Evolutionary conservation across 192 early-diverging fungal genomes (phyloP), one percentile per base, ranked within the genome.

Genomic region (Obelidium mucronatum): DNA sequence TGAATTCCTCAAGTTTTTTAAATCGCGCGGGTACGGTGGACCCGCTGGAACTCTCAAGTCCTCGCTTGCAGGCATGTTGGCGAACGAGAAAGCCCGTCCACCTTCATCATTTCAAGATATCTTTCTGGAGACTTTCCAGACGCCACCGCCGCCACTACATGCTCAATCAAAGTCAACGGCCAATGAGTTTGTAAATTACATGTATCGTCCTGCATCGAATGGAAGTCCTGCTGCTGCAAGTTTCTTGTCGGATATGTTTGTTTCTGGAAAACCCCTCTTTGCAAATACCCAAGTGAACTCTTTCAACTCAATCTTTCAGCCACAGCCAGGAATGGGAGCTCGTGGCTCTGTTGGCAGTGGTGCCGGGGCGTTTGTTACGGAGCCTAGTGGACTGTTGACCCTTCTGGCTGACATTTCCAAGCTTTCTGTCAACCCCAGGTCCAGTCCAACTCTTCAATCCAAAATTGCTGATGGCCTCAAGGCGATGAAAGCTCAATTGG

Each of bases 141-240:
- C 40, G n/a, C 4, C 63, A 22, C 5, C 31, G 17, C 5, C 39
- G 11, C 26, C 17, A 15, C n/a, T n/a, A n/a, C n/a, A n/a, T n/a
- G 63, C 19, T 19, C 17, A 37, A 39, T 40, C 62, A 30, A 13
- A 24, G 40, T 22, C 66, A 22, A 13, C 61, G 24, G 11, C 36
- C 36, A 8, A 6, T 37, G 39, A 28, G 4, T 67, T 67, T 34
- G 40, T 67, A 0, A 51, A 40, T 28, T 67, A 67, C 48, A 30
- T 67, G 24, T 28, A 51, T 15, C 66, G 66, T 24, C 13, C 42
- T 24, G 66, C 66, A 22, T 67, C 66, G 8, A 51, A 13, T 26
- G 66, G 66, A 3, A 67, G 34, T 42, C 26, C 40, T 6, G 31
- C 39, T n/a, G 40, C 40, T 22, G 19, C 42, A 11, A 17, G 42